Evolutionary conservation across 2,329 filamentous ascomycete genomes (phyloP).

Genomic region (Cercospora sojina): DNA sequence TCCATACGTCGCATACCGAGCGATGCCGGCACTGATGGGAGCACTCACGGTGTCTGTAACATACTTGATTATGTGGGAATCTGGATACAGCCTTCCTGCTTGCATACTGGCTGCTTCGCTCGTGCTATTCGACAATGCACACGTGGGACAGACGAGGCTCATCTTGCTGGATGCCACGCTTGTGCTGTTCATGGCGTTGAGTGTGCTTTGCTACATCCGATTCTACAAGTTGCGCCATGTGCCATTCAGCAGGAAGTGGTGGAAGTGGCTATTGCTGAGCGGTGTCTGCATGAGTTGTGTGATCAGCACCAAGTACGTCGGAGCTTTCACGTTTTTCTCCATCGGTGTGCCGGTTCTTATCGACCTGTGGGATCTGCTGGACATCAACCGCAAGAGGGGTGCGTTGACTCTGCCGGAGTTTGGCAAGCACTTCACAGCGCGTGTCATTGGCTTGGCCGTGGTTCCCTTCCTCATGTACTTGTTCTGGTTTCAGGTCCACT

Average conservation of each 20-base stretch:
- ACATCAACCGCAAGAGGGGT: constrained; percentile 81
- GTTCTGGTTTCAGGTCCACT: constrained; percentile 99
- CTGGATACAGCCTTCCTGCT: constrained; percentile 91
- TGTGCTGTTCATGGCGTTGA: constrained; percentile 94
- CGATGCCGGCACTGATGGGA: constrained; percentile 87
- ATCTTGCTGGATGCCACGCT: constrained; percentile 94
- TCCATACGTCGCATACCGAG: constrained; percentile 92
- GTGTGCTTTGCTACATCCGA: constrained; percentile 88
- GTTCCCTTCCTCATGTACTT: constrained; percentile 97
- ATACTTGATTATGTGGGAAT: constrained; percentile 99
- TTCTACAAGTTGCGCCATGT: constrained; percentile 95
- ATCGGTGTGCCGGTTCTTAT: constrained; percentile 92
- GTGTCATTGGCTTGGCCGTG: constrained; percentile 79
- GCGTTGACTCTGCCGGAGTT: constrained; percentile 78
- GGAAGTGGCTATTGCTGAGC: constrained; percentile 97
- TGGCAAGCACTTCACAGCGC: constrained; percentile 83
- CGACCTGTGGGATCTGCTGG: constrained; percentile 90
- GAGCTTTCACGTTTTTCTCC: constrained; percentile 93
- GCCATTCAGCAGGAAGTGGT: constrained; percentile 94
- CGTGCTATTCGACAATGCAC: constrained; percentile 93
- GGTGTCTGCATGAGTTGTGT: constrained; percentile 94
- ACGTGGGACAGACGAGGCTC: constrained; percentile 92
- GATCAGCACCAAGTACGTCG: constrained; percentile 98
- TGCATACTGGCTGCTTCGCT: constrained; percentile 82
- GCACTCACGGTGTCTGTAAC: constrained; percentile 90